These are phyloP conservation scores for Colletotrichum echinochloae DNA, from an alignment of 2,329 filamentous ascomycete genomes.

Conservation along the genomic window DNA sequence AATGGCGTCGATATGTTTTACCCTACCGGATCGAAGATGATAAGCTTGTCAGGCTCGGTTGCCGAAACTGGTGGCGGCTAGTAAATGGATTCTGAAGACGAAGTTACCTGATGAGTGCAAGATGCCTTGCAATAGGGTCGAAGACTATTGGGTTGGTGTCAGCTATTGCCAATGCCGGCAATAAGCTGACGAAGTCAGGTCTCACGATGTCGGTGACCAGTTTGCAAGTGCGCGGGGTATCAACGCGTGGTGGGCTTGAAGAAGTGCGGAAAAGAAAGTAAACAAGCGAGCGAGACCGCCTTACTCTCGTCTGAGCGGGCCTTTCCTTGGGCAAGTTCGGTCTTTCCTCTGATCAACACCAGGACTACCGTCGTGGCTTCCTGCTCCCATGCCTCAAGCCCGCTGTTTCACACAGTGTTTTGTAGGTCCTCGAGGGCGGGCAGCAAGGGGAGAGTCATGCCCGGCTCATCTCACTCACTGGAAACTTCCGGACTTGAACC, in stretches of 20 bases:
- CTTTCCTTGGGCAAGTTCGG: conserved; percentile 27
- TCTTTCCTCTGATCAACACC: conserved; percentile 30
- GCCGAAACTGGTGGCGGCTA: background rate
- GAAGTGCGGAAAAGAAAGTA: conserved; percentile 19
- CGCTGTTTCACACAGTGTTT: conserved; percentile 28
- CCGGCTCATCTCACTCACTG: background rate
- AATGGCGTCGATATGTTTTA: background rate
- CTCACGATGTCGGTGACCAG: background rate
- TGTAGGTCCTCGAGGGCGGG: background rate
- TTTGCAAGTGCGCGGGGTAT: background rate
- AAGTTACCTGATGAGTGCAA: background rate
- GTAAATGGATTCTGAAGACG: background rate
- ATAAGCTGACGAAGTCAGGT: conserved; percentile 13
- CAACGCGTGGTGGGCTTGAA: conserved; percentile 24
- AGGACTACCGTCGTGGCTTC: conserved; percentile 32
- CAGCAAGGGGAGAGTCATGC: conserved; percentile 6
- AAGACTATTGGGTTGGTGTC: background rate
- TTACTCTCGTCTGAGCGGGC: conserved; percentile 9
- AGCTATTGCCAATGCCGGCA: conserved; percentile 10
- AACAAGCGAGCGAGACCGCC: conserved; percentile 12
- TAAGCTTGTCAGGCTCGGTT: background rate
- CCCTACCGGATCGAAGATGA: background rate
- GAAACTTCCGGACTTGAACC: conserved; percentile 2
- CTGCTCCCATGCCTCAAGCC: conserved; percentile 22
- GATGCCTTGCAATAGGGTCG: background rate